Conservation (phyloP, 352 stramenopile genomes). For the Phytopythium kandeliae region DNA sequence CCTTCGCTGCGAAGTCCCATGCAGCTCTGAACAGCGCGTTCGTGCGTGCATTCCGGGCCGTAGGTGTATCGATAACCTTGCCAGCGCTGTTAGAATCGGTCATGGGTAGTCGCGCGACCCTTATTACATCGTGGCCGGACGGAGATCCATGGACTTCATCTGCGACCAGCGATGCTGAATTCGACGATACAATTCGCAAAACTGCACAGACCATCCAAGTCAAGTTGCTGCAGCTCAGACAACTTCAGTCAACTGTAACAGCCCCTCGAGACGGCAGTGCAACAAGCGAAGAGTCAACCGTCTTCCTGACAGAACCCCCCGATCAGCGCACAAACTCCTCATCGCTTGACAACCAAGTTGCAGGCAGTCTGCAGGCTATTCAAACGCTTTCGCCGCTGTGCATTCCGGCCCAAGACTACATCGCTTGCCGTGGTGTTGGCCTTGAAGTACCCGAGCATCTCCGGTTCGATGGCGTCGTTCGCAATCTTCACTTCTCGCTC, state of each 20-base stretch:
- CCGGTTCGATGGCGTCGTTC: constrained; percentile 51
- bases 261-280: not conserved
- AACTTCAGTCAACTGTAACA: constrained; percentile 11
- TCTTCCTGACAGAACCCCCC: constrained; percentile 52
- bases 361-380: not conserved
- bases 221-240: constrained; percentile 19
- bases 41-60: constrained; percentile 22
- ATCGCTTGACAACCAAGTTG: not conserved
- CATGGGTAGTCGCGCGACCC: not conserved
- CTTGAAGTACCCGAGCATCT: constrained; percentile 45
- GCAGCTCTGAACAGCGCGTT: constrained; percentile 26
- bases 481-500: constrained; percentile 43
- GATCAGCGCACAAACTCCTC: constrained; percentile 14
- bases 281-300: not conserved
- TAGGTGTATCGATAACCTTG: constrained; percentile 21
- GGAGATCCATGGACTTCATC: constrained; percentile 1
- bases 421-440: constrained; percentile 26
- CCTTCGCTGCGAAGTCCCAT: constrained; percentile 6
- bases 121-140: not conserved
- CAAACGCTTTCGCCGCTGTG: constrained; percentile 5
- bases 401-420: constrained; percentile 20
- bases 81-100: constrained; percentile 22
- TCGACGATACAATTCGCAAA: constrained; percentile 1
- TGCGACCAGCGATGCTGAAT: not conserved
- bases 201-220: constrained; percentile 12